Conservation (phyloP, 495 filamentous ascomycete species). For the Aspergillus funiculosus region DNA sequence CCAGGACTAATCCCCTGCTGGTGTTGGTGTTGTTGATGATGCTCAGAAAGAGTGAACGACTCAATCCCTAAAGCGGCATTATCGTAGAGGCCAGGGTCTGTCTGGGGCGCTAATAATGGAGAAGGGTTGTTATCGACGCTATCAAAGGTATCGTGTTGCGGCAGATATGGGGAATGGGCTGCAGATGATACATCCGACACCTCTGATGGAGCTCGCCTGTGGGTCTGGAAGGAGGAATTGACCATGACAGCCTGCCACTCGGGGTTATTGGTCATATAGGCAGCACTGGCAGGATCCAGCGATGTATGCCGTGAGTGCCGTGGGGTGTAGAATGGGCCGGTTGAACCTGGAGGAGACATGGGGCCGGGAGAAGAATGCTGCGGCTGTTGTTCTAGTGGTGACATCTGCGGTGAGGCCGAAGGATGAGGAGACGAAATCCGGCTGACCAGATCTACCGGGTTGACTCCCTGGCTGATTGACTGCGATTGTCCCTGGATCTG, state of each 20-base stretch:
- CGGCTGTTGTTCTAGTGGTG: constrained; percentile 53
- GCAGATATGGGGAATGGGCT: constrained; percentile 72
- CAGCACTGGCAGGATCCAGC: constrained; percentile 71
- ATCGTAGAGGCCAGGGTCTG: constrained; percentile 65
- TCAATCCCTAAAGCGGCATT: constrained; percentile 66
- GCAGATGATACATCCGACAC: constrained; percentile 85
- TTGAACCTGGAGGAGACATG: constrained; percentile 50
- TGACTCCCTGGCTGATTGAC: constrained; percentile 44
- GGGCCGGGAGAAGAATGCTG: constrained; percentile 44
- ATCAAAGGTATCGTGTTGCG: constrained; percentile 76
- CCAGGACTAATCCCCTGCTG: constrained; percentile 63
- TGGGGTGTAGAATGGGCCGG: constrained; percentile 49
- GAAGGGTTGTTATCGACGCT: constrained; percentile 65
- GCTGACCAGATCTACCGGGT: constrained; percentile 62
- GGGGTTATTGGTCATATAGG: constrained; percentile 52
- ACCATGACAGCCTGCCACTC: constrained; percentile 66
- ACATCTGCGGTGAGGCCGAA: constrained; percentile 64
- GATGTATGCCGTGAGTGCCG: constrained; percentile 74
- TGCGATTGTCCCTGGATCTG: constrained; percentile 38
- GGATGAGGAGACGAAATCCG: constrained; percentile 66
- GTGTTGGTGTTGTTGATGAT: constrained; percentile 49
- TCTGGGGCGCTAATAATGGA: constrained; percentile 69
- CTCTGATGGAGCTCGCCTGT: constrained; percentile 82
- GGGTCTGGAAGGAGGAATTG: constrained; percentile 61
- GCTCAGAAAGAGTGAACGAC: constrained; percentile 77